phyloP scores from a whole-genome alignment of 73 alveolate species.

The Durusdinium trenchii region DNA sequence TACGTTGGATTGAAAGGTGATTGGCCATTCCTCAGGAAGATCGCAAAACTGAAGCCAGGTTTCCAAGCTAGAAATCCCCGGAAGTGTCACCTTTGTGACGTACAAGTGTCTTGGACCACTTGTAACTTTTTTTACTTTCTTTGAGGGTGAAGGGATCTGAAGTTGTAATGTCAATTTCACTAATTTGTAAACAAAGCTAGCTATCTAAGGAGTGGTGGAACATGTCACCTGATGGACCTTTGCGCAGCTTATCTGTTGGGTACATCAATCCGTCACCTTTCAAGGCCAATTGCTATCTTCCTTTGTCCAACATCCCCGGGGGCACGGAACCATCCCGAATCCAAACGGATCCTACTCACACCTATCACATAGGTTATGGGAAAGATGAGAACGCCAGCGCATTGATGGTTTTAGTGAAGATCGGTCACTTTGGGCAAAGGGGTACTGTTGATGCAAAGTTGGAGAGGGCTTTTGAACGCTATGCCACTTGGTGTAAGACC shows the following conservation, averaged over 20 bases:
- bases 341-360: neutral
- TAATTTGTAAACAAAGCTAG: too few relatives aligned
- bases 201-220: conserved; percentile 12
- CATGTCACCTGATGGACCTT: neutral
- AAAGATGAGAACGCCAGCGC: conserved; percentile 23
- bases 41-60: neutral
- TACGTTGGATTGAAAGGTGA: neutral
- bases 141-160: too few relatives aligned
- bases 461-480: neutral
- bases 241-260: neutral
- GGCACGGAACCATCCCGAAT: neutral
- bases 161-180: too few relatives aligned
- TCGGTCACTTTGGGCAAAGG: neutral
- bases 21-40: neutral
- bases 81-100: neutral
- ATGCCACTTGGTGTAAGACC: neutral
- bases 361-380: conserved; percentile 14
- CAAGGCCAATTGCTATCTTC: neutral
- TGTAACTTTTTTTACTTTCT: too few relatives aligned
- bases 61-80: neutral
- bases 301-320: neutral
- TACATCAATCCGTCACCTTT: conserved; percentile 1
- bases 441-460: neutral
- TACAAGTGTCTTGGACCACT: neutral
- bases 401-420: neutral